Conservation (phyloP, 2,329 filamentous ascomycete genomes). For the Fusarium longipes region DNA sequence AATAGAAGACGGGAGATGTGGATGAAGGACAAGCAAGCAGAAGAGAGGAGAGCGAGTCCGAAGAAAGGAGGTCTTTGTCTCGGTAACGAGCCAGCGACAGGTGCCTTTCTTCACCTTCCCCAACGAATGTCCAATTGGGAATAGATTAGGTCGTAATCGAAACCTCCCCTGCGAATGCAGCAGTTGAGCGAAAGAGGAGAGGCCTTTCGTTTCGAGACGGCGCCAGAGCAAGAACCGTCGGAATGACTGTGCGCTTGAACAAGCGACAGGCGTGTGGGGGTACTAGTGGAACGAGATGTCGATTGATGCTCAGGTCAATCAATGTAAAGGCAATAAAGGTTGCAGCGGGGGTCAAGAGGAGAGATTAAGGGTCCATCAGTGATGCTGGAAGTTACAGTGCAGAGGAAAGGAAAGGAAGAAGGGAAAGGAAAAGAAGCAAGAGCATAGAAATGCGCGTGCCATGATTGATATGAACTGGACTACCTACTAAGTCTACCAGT, state of each 20-base stretch:
- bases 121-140: slow-evolving; percentile 38
- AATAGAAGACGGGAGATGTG: slow-evolving; percentile 16
- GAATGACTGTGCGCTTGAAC: slow-evolving; percentile 30
- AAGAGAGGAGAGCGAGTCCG: slow-evolving; percentile 10
- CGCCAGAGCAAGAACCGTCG: slow-evolving; percentile 18
- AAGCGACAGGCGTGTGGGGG: slow-evolving; percentile 37
- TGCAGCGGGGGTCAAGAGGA: slow-evolving; percentile 19
- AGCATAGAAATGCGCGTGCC: slow-evolving; percentile 22
- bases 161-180: slow-evolving; percentile 5
- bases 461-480: slow-evolving; percentile 35
- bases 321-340: slow-evolving; percentile 18
- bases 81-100: not conserved
- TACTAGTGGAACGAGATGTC: slow-evolving; percentile 46
- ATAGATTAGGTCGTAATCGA: slow-evolving; percentile 39
- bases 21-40: slow-evolving; percentile 1
- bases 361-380: slow-evolving; percentile 27
- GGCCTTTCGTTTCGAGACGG: slow-evolving; percentile 13
- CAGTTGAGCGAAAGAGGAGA: slow-evolving; percentile 10
- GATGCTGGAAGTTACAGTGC: slow-evolving; percentile 14
- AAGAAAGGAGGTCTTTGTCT: slow-evolving; percentile 18
- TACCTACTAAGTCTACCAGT: slow-evolving; percentile 1
- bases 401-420: slow-evolving; percentile 1
- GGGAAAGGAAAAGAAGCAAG: slow-evolving; percentile 1
- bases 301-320: slow-evolving; percentile 43
- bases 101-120: slow-evolving; percentile 4